Evolutionary conservation across 352 stramenopile genomes (phyloP).

Genomic region (Plasmopara muralis): DNA sequence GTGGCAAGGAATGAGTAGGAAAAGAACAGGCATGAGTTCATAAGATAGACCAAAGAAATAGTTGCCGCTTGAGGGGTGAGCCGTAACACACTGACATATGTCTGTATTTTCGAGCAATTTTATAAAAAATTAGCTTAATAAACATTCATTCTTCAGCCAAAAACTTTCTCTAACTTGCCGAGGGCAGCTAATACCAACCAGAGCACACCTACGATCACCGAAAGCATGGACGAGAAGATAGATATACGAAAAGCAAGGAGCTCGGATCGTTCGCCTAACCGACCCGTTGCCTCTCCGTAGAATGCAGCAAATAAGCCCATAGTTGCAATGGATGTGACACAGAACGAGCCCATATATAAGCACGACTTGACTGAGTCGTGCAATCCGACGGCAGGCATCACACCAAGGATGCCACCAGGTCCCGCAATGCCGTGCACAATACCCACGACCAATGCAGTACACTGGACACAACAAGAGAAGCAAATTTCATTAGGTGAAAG

Average conservation of each 20-base stretch:
- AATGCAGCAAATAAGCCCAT: conserved; percentile 87
- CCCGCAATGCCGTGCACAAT: conserved; percentile 88
- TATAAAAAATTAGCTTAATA: conserved; percentile 5
- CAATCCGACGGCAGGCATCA: conserved; percentile 86
- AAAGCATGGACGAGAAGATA: conserved; percentile 80
- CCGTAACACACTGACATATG: too few species aligned
- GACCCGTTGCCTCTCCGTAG: conserved; percentile 75
- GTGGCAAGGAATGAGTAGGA: conserved; percentile 23
- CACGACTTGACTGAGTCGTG: conserved; percentile 73
- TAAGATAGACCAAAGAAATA: not conserved
- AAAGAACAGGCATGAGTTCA: not conserved
- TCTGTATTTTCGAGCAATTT: conserved; percentile 3
- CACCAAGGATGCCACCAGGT: conserved; percentile 72
- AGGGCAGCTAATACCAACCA: conserved; percentile 73
- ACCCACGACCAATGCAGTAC: conserved; percentile 75
- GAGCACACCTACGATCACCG: conserved; percentile 73
- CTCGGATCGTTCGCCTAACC: conserved; percentile 62
- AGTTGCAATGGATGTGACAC: conserved; percentile 77
- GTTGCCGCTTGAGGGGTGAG: not conserved
- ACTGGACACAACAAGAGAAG: conserved; percentile 26
- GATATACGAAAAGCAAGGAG: conserved; percentile 71
- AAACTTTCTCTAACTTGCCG: conserved; percentile 75
- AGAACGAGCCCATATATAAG: conserved; percentile 89
- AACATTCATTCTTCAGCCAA: conserved; percentile 38
- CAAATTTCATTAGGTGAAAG: not conserved